Percentiles rank a stretch among this genome's conserved stretches.
phyloP scores from a whole-genome alignment of 768 basidiomycete genomes.

The Tricholoma matsutake region DNA sequence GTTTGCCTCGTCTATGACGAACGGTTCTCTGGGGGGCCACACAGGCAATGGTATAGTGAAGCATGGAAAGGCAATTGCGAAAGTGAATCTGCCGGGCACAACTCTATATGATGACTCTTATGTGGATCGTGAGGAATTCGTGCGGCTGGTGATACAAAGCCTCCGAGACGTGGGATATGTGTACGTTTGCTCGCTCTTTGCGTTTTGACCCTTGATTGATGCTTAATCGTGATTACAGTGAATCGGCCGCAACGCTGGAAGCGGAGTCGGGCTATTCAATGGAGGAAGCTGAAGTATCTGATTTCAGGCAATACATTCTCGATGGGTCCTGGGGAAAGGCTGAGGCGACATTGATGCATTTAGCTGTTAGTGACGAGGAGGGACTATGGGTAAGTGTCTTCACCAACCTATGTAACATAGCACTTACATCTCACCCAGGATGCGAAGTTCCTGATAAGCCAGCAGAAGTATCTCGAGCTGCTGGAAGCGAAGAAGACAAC shows the following conservation, averaged over 20 bases:
- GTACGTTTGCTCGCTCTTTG: constrained; percentile 7
- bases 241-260: constrained; percentile 85
- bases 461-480: constrained; percentile 95
- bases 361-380: constrained; percentile 70
- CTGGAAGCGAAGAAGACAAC: constrained; percentile 80
- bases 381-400: constrained; percentile 57
- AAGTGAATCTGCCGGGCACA: constrained; percentile 68
- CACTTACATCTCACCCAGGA: constrained; percentile 43
- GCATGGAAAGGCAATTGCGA: constrained; percentile 50
- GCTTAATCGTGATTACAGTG: constrained; percentile 41
- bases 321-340: constrained; percentile 81
- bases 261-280: constrained; percentile 90
- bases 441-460: constrained; percentile 82
- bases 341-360: constrained; percentile 59
- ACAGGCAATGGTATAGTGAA: constrained; percentile 52
- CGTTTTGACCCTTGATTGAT: constrained; percentile 8
- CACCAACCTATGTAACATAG: neutral
- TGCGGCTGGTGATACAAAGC: constrained; percentile 85
- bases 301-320: constrained; percentile 78
- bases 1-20: constrained; percentile 32
- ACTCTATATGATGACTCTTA: constrained; percentile 75
- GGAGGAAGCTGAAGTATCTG: constrained; percentile 72
- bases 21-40: constrained; percentile 28
- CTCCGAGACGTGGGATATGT: constrained; percentile 84
- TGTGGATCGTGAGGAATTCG: constrained; percentile 87